Percentiles rank a stretch among this genome's conserved stretches.
phyloP scores from a whole-genome alignment of 2,329 filamentous ascomycete species.

The Aspergillus costaricaensis region DNA sequence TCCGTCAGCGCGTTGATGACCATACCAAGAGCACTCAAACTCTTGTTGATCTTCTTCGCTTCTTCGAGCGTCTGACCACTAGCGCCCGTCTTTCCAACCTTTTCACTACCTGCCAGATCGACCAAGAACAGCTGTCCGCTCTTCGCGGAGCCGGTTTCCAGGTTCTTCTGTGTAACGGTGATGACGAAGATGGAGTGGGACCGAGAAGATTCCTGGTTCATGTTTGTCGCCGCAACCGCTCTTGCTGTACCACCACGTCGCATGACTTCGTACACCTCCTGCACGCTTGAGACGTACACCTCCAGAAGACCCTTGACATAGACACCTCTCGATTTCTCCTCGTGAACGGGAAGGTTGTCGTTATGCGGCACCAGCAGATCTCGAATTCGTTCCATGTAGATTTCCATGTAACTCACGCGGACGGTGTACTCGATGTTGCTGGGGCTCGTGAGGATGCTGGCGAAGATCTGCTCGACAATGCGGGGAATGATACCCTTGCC shows the following conservation, averaged over 20 bases:
- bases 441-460: conserved; percentile 87
- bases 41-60: conserved; percentile 99
- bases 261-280: conserved; percentile 97
- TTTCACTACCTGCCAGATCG: conserved; percentile 96
- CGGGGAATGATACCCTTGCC: conserved; percentile 93
- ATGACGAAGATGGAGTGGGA: conserved; percentile 98
- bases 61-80: conserved; percentile 97
- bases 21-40: conserved; percentile 95
- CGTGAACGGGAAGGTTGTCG: conserved; percentile 95
- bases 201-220: conserved; percentile 98
- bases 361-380: conserved; percentile 91
- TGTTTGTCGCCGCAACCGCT: conserved; percentile 95
- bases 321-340: conserved; percentile 93
- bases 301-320: conserved; percentile 95
- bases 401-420: conserved; percentile 98
- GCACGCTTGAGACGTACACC: conserved; percentile 92
- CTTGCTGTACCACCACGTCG: conserved; percentile 84
- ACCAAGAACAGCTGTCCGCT: conserved; percentile 96
- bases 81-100: conserved; percentile 96
- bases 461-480: conserved; percentile 96
- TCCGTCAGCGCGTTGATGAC: conserved; percentile 98
- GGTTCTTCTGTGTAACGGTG: conserved; percentile 95
- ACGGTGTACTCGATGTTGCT: conserved; percentile 98
- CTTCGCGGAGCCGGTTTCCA: conserved; percentile 93
- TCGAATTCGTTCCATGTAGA: conserved; percentile 98